Evolutionary conservation across 352 stramenopile species (phyloP).

Genomic region (Pythium guiyangense): DNA sequence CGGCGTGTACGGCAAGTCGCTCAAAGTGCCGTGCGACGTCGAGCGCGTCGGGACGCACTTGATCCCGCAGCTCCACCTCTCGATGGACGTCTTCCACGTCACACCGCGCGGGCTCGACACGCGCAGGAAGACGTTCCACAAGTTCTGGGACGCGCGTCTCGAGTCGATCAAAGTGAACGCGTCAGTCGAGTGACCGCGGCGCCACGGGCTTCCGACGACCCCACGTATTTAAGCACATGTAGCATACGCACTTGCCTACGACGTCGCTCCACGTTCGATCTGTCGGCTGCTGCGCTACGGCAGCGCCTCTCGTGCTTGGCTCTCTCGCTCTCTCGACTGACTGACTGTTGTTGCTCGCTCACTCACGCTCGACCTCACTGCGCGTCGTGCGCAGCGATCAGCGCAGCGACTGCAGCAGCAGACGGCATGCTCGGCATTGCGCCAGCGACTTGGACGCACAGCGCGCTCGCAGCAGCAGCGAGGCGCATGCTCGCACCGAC

Average conservation of each 20-base stretch:
- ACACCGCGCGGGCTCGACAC: constrained; percentile 27
- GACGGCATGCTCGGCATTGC: constrained; percentile 69
- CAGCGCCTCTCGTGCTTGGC: too few species aligned
- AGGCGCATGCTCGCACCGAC: constrained; percentile 49
- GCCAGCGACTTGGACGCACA: constrained; percentile 62
- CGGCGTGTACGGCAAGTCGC: constrained; percentile 16
- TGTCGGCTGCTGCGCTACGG: too few species aligned
- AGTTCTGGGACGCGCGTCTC: constrained; percentile 12
- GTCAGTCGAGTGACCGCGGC: too few species aligned
- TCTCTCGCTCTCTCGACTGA: background rate
- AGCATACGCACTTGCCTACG: constrained; percentile 1
- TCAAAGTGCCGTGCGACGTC: constrained; percentile 22
- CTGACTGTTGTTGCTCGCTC: background rate
- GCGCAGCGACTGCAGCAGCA: constrained; percentile 20
- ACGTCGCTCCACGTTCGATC: too few species aligned
- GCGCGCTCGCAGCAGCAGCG: constrained; percentile 50
- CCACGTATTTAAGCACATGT: constrained; percentile 10
- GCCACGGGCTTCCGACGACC: too few species aligned
- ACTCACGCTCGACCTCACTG: background rate
- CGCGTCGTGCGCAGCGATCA: constrained; percentile 18
- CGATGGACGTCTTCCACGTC: constrained; percentile 36
- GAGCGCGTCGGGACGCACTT: constrained; percentile 21
- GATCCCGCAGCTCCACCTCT: constrained; percentile 31
- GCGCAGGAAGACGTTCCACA: constrained; percentile 31
- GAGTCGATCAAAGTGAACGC: constrained; percentile 16